A percentile compares a stretch with the other conserved stretches of the same genome.
phyloP scores from a whole-genome alignment of 768 basidiomycete genomes.

The Suillus variegatus region DNA sequence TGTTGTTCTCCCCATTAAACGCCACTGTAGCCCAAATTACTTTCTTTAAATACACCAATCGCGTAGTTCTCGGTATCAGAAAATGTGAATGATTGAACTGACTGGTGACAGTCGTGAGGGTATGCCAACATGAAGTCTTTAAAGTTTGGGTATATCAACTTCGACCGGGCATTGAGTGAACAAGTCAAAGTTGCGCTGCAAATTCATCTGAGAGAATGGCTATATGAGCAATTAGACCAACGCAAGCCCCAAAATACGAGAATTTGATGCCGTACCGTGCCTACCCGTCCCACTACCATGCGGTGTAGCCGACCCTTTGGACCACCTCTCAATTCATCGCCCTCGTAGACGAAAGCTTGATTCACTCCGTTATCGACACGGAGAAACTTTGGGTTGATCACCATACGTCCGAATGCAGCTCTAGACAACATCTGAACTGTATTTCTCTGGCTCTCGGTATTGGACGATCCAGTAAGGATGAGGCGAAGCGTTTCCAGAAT shows the following conservation, averaged over 20 bases:
- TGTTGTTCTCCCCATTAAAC: neutral
- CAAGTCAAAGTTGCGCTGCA: slow-evolving; percentile 68
- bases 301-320: slow-evolving; percentile 61
- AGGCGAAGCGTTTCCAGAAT: slow-evolving; percentile 61
- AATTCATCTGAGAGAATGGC: slow-evolving; percentile 48
- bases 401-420: slow-evolving; percentile 62
- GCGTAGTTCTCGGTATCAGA: neutral
- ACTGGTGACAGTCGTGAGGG: neutral
- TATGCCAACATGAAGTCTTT: neutral
- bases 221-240: slow-evolving; percentile 23
- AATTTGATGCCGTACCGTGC: slow-evolving; percentile 40
- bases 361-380: slow-evolving; percentile 45
- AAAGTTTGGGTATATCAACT: neutral
- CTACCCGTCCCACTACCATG: slow-evolving; percentile 46
- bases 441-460: slow-evolving; percentile 46
- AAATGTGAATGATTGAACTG: neutral
- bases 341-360: slow-evolving; percentile 61
- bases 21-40: slow-evolving; percentile 2
- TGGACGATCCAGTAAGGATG: slow-evolving; percentile 45
- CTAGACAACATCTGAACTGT: slow-evolving; percentile 47
- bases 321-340: slow-evolving; percentile 69
- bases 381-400: slow-evolving; percentile 52
- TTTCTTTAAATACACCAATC: neutral
- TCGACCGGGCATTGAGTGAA: slow-evolving; percentile 42
- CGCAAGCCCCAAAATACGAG: slow-evolving; percentile 23